Percentiles rank a stretch among this genome's conserved stretches.
Conservation (phyloP, 1,139 yeast species). For the Debaryomycetaceae sp. region DNA sequence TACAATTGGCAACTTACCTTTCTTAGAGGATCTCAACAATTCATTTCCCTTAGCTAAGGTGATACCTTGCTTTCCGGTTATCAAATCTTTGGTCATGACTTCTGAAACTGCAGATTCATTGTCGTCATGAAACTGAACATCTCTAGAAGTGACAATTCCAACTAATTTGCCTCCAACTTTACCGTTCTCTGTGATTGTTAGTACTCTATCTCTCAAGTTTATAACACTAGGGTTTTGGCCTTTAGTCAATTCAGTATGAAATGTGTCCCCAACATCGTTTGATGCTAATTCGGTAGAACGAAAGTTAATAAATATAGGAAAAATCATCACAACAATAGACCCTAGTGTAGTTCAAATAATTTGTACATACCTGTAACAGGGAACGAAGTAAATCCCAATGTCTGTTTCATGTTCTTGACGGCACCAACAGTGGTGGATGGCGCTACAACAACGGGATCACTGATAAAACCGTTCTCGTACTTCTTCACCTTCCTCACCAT, state of each 20-base stretch:
- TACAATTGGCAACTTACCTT: conserved; percentile 95
- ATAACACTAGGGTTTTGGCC: background rate
- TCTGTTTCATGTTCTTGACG: conserved; percentile 65
- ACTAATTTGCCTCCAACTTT: conserved; percentile 82
- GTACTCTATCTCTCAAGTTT: conserved; percentile 11
- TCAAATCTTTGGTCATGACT: conserved; percentile 86
- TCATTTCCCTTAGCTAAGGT: conserved; percentile 84
- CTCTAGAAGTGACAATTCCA: conserved; percentile 97
- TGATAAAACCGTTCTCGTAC: conserved; percentile 95
- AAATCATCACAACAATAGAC: conserved; percentile 55
- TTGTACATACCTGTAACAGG: conserved; percentile 96
- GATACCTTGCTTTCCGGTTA: conserved; percentile 82
- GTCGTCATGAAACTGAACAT: conserved; percentile 89
- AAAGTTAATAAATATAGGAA: conserved; percentile 69
- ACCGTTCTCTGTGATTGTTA: conserved; percentile 65
- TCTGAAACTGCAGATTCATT: conserved; percentile 59
- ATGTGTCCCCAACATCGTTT: conserved; percentile 94
- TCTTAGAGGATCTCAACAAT: conserved; percentile 85
- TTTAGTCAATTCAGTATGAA: conserved; percentile 15
- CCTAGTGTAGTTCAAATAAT: conserved; percentile 8
- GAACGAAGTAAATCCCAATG: conserved; percentile 92
- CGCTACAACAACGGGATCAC: conserved; percentile 83
- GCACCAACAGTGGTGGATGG: conserved; percentile 79
- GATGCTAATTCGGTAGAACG: conserved; percentile 98
- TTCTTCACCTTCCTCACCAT: conserved; percentile 97